Base-by-base conservation (phyloP, 2,329 filamentous ascomycete genomes). In the Trichoderma sp. region DNA sequence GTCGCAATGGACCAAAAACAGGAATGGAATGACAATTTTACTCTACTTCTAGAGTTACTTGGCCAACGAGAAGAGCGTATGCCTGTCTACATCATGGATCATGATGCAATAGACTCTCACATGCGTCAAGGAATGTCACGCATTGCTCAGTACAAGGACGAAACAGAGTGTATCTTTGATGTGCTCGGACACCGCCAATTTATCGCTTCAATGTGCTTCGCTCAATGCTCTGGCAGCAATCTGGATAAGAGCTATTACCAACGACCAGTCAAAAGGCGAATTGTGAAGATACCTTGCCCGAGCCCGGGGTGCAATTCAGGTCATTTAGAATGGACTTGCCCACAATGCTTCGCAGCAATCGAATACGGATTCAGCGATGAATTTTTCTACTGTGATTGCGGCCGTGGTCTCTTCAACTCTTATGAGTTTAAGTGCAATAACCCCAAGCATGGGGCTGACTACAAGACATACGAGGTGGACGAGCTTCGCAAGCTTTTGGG, bases 321-420 rank as follows among this genome's bases (percentile, higher is more conserved):
- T 9, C 14, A 35, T n/a, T 35, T 11, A 1, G 69, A 77, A 41
- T 79, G 78, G 79, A 11, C 68, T 1, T 79, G 79, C 3, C 14
- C 7, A 12, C 7, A n/a, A 2, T 56, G 77, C 41, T 24, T 74
- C 2, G 7, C 33, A 8, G 27, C 21, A 16, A 56, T 78, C 12
- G 76, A 78, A 62, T 79, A 62, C 5, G 60, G 66, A 1, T 45
- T 53, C 14, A 27, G 38, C 1, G 76, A 78, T 14, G 38, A 79
- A 2, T 81, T 78, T 31, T 62, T 86, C 12, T 85, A 85, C 76
- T 86, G 85, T 62, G 81, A 83, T 18, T 86, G 85, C 68, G 84
- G 84, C 0, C 78, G 81, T 6, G 79, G 75, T 7, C 29, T 56
- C 6, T 83, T 78, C 60, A 33, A 74, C 4, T n/a, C 76, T 1